Evolutionary conservation across 768 basidiomycete species (phyloP), one percentile per base, ranked within the genome.

Genomic region (Neoboletus magnificus): DNA sequence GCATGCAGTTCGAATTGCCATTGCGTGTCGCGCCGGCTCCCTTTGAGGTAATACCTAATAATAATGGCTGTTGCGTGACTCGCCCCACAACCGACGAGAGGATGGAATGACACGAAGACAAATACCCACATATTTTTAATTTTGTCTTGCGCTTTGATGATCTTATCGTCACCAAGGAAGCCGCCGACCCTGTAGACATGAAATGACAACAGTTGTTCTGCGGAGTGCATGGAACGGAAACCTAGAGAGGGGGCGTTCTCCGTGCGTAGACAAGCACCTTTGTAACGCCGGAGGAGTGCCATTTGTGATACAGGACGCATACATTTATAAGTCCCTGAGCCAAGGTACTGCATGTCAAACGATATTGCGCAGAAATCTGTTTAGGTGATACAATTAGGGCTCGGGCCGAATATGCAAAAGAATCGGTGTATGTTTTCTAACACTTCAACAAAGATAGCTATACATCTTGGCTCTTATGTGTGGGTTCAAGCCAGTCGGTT

Each of bases 121-220:
- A 46, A 25, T 23, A 57, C 67, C 41, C 48, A 69, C 68, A 57
- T 39, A n/a, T 27, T 33, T 0, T 63, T 67, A 20, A 41, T 33
- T 40, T 59, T 68, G 36, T 69, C 69, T 30, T 62, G 61, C 2
- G 63, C 69, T 47, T 60, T 69, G 23, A 69, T 20, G 44, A 69
- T 30, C 48, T 52, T 64, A 23, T 66, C 55, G 43, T 65, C 63
- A n/a, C 67, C 57, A n/a, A 69, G 47, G 25, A 69, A 44, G 22
- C 68, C 51, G 6, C 64, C 65, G 5, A 62, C 47, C 37, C 61
- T 62, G 55, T 66, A 71, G 32, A 69, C 57, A 44, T 71, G 68
- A 30, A 69, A 50, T 11, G 63, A 67, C 16, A 60, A 35, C 16
- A 39, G 45, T 16, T 43, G 56, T 36, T 52, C 58, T 16, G 32